Evolutionary conservation across 169 alveolate genomes (phyloP), one percentile per base, ranked within the genome.

Genomic region (Eimeria acervulina): DNA sequence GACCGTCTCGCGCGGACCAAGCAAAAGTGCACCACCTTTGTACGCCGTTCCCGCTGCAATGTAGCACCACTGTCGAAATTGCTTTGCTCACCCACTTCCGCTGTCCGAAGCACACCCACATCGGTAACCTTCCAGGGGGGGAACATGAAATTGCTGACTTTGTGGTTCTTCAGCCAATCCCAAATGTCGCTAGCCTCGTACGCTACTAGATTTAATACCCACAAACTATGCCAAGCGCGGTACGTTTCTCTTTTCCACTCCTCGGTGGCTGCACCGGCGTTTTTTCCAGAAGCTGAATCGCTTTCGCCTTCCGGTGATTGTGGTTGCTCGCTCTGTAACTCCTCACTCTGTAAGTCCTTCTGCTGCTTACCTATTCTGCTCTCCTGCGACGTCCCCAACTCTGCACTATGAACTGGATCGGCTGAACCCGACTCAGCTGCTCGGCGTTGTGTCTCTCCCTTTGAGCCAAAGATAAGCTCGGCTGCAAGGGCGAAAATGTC

Each of bases 91-190:
- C 91, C 91, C 59, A 36, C 51, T 83, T 83, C 91, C 91, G 74
- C 72, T 36, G 91, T 83, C 40, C 91, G 74, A 17, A 83, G 72
- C 28, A 83, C 91, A n/a, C 91, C 91, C 44, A 83, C 70, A 33
- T 47, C 51, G 15, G 51, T 83, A 33, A 83, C 91, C 47, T 51
- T 83, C 91, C 91, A 83, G 1, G 91, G 91, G 6, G 91, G 91
- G 44, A 83, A 83, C 7, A 47, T 31, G 31, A 47, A 83, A 31
- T 72, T 83, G 28, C 52, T 55, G 59, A 74, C 91, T 17, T 52
- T 83, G 91, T 83, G 91, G 33, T 83, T 51, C 47, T 83, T 61
- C 51, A 83, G 36, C 91, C 91, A 83, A 17, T 28, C 51, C 91
- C 91, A 83, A 33, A 83, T 47, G 31, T 83, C 91, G 68, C 74